A percentile compares a stretch with the other conserved stretches of the same genome.
These are phyloP conservation scores for Naumovozyma dairenensis DNA, from an alignment of 805 yeast genomes.

Conservation along the genomic window DNA sequence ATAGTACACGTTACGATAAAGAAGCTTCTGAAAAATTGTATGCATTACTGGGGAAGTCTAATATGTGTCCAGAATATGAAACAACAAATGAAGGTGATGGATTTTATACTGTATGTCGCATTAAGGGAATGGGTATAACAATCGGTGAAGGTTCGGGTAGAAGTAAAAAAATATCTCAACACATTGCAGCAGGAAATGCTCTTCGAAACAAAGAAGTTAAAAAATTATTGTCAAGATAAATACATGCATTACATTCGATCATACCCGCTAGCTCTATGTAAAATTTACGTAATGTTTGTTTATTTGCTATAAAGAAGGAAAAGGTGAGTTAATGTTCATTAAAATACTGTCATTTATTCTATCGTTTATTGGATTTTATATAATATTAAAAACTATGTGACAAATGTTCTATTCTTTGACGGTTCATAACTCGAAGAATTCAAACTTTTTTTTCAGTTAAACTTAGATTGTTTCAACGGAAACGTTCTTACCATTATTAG, in stretches of 20 bases:
- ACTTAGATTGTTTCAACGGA: conserved; percentile 30
- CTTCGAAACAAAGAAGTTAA: conserved; percentile 1
- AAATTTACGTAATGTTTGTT: too few species aligned
- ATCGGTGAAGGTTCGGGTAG: conserved; percentile 11
- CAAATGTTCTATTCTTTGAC: too few species aligned
- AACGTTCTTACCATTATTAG: conserved; percentile 41
- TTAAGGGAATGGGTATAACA: conserved; percentile 4
- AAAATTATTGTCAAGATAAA: not conserved
- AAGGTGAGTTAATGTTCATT: too few species aligned
- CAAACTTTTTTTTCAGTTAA: too few species aligned
- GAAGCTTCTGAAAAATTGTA: conserved; percentile 6
- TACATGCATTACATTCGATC: too few species aligned
- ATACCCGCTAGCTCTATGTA: too few species aligned
- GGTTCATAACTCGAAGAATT: too few species aligned
- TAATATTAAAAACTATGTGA: too few species aligned
- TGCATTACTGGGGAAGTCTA: conserved; percentile 3
- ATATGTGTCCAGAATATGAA: conserved; percentile 5
- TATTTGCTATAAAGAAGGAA: too few species aligned
- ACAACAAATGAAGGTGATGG: not conserved
- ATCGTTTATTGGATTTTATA: too few species aligned
- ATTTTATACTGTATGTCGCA: conserved; percentile 7
- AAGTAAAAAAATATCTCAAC: conserved; percentile 11
- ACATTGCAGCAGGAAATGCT: conserved; percentile 10
- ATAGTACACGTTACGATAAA: conserved; percentile 1
- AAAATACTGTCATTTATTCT: too few species aligned